Base-by-base conservation (phyloP, 352 stramenopile genomes). In the Phytophthora constricta region DNA sequence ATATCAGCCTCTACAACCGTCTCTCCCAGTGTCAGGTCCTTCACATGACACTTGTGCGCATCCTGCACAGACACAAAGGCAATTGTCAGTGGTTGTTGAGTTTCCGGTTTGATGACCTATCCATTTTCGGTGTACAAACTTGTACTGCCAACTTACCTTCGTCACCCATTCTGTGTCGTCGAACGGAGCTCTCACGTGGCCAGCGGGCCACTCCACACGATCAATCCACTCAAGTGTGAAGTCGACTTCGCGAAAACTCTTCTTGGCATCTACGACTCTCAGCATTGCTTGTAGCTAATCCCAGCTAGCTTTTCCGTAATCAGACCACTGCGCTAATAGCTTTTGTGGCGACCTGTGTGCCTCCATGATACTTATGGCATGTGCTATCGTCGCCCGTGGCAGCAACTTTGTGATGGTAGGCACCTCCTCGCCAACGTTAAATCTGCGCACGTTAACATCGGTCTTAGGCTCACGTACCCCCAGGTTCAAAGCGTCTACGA, bases 21-120 rank as follows among this genome's bases (percentile, higher is more conserved):
- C 14, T 42, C n/a, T 13, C 34, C 34, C 10, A 42, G 34, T 16
- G 34, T 42, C 34, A 42, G 14, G 34, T 42, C 2, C 34, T 42
- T 42, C 34, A 42, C 34, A 3, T 42, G n/a, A 16, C 34, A 4
- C 9, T 42, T 42, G 9, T 42, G 34, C 34, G 14, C 9, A 16
- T 2, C 34, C 34, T 42, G 34, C 10, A 42, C n/a, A 42, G n/a
- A 2, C 34, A 16, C 13, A 7, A 16, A 13, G 9, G 34, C 10
- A 42, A 42, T 16, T 42, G 14, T 16, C 14, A 42, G 4, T 17
- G 14, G 34, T n/a, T n/a, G n/a, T n/a, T n/a, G n/a, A n/a, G 13
- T 42, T 42, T 42, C 34, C 34, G 34, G 34, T 42, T 42, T 42
- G n/a, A n/a, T n/a, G n/a, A n/a, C n/a, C n/a, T n/a, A n/a, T n/a